Conservation (phyloP, 176 grass and related monocot genomes). For the Lolium multiflorum region DNA sequence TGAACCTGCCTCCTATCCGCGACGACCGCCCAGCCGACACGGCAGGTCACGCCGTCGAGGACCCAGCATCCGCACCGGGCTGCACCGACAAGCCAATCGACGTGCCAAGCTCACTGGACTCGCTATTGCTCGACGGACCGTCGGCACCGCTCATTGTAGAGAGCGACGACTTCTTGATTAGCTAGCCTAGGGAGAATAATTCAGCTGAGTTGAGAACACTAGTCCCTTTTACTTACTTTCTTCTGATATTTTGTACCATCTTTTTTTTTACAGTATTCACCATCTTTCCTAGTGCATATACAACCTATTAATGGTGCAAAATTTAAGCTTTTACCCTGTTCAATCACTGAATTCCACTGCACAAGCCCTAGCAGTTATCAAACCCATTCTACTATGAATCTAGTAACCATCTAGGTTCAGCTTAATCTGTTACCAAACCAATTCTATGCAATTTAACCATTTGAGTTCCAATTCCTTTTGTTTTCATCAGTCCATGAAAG, state of each 20-base stretch:
- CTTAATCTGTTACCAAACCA: not conserved
- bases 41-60: not conserved
- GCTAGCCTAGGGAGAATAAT: constrained; percentile 38
- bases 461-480: not conserved
- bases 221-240: not conserved
- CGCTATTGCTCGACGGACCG: constrained; percentile 47
- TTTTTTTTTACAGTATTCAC: constrained; percentile 9
- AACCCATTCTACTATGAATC: not conserved
- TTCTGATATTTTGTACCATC: not conserved
- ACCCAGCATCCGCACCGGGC: too few relatives aligned
- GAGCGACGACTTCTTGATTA: constrained; percentile 50
- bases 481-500: not conserved
- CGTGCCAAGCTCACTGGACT: constrained; percentile 27
- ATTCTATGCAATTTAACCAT: not conserved
- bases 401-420: not conserved
- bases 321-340: not conserved
- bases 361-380: not conserved
- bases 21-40: not conserved
- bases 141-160: constrained; percentile 40
- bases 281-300: constrained; percentile 17
- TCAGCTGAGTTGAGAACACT: constrained; percentile 39
- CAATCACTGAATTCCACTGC: constrained; percentile 2
- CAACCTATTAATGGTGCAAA: not conserved
- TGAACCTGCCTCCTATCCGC: not conserved
- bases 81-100: not conserved